Evolutionary conservation across 2,329 filamentous ascomycete species (phyloP), one percentile per base, ranked within the genome.

Genomic region (Fusarium heterosporum): DNA sequence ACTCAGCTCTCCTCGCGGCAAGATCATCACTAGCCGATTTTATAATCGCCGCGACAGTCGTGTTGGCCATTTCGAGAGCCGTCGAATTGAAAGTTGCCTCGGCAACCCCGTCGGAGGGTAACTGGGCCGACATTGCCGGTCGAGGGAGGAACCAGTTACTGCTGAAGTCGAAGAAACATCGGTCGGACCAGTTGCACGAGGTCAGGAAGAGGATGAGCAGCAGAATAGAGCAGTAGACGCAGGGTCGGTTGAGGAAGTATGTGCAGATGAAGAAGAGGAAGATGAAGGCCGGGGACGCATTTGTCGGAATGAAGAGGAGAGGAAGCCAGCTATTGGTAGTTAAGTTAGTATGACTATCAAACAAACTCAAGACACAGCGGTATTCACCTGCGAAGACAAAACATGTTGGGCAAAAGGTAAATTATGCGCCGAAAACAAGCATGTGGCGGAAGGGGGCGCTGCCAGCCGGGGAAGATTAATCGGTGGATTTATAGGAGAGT

Each of bases 181-280:
- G 89, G 77, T 94, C 91, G 69, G 90, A 92, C 92, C 92, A 96
- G 85, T 94, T 90, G 79, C 92, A 96, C 26, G 91, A 93, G 26
- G 93, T 96, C 70, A 94, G 87, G 83, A 97, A 97, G 72, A 99
- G 93, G 72, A 98, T 93, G 69, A 97, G 87, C 47, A 99, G 92
- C 53, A 99, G 90, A 64, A 97, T 89, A 63, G 93, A 97, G 87
- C 96, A 99, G 85, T 99, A 99, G 72, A 97, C 90, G 83, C 96
- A 99, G 53, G 96, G 96, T 55, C 95, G 90, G 81, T 97, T 97
- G 73, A 99, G 89, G 80, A 97, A 92, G 84, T 97, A 98, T 69
- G 94, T 97, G 78, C 94, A 93, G 69, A 93, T 85, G 82, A 99
- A 90, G 84, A 96, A 93, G 80, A 93, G 87, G 81, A 95, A 88